Evolutionary conservation across 352 stramenopile genomes (phyloP), one percentile per base, ranked within the genome.

Genomic region (Phytopythium boreale): DNA sequence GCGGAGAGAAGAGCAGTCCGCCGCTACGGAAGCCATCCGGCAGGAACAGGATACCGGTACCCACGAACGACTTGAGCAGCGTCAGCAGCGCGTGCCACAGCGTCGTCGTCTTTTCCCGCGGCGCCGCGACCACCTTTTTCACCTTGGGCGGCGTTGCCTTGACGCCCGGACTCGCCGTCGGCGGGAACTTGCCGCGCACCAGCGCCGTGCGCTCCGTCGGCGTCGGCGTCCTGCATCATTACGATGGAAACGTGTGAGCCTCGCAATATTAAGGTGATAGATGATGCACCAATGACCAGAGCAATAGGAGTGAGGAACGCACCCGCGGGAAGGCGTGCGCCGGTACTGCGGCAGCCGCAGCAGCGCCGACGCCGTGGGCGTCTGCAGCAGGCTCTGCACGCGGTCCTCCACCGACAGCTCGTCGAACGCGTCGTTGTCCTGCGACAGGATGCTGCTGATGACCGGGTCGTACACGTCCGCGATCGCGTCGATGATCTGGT

Each of bases 401-500:
- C 84, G 82, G 49, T 92, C 79, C 27, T 90, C 66, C 8, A 88
- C 77, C 36, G 75, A 76, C 66, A 94, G 80, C 61, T 89, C 79
- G 60, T 92, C 84, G 67, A 86, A 94, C 39, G 77, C 63, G 66
- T 94, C 86, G 67, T 91, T 92, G 72, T 92, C 84, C 56, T 94
- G 86, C 55, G 82, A 89, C 34, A 94, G 63, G 55, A 93, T 92
- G 63, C 68, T 91, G 58, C 80, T 81, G 59, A 94, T 94, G 61
- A 94, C 91, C 39, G 84, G 84, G 58, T 94, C 79, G 75, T 94
- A 94, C 56, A 93, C 84, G 56, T 70, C 80, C 56, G 82, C 76
- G 56, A 94, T 89, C 46, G 78, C 76, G 56, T 88, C 74, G 39
- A 91, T 71, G 69, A 94, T 94, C 61, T 88, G 75, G 50, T 88